These are phyloP conservation scores for Collybiopsis luxurians DNA, from an alignment of 768 basidiomycete genomes.

Conservation along the genomic window DNA sequence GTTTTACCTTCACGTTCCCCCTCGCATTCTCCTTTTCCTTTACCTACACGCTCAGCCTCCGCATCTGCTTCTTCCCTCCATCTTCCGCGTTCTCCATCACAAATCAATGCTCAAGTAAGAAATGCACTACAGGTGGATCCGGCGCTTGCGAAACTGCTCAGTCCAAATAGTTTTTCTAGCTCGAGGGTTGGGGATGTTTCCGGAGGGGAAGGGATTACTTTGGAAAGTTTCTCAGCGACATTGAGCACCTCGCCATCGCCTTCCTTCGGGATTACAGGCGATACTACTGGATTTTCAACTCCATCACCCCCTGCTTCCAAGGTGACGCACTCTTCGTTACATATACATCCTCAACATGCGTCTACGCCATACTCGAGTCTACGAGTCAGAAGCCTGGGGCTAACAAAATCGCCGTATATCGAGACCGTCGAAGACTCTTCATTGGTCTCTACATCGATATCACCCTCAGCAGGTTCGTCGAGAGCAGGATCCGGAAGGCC, in stretches of 20 bases:
- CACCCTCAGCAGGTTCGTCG: not conserved
- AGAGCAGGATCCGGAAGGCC: not conserved
- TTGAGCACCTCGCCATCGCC: not conserved
- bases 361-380: not conserved
- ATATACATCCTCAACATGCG: not conserved
- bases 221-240: no score
- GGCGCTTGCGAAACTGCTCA: not conserved
- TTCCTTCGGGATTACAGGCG: not conserved
- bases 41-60: not conserved
- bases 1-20: not conserved
- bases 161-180: not conserved
- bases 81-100: slow-evolving; percentile 1
- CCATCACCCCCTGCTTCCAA: not conserved
- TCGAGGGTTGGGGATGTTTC: not conserved
- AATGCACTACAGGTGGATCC: slow-evolving; percentile 4
- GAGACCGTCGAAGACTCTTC: not conserved
- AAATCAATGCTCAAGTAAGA: not conserved
- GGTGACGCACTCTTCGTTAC: not conserved
- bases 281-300: not conserved
- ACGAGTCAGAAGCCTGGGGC: not conserved
- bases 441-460: not conserved
- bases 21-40: not conserved
- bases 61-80: not conserved
- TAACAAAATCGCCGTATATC: not conserved
- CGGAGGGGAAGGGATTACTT: no score